Evolutionary conservation across 176 grass and related monocot species (phyloP).

Genomic region (Dactylis glomerata): DNA sequence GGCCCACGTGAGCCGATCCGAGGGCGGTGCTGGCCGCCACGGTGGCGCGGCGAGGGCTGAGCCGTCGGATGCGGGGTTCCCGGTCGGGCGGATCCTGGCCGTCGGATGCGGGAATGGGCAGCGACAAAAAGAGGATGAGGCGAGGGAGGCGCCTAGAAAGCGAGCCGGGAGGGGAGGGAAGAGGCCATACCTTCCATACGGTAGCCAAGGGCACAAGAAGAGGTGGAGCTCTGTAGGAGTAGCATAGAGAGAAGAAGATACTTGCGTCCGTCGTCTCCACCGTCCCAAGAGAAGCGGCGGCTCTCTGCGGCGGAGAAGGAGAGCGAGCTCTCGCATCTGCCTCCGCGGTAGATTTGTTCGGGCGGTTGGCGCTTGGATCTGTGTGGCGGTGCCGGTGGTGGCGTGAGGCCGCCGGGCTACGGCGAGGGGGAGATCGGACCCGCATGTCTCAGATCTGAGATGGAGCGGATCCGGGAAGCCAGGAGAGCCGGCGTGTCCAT

Average conservation of each 20-base stretch:
- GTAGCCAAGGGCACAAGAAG: background rate
- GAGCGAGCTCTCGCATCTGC: background rate
- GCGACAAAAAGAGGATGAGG: constrained; percentile 78
- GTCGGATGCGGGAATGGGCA: constrained; percentile 41
- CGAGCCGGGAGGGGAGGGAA: constrained; percentile 28
- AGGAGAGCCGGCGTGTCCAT: constrained; percentile 45
- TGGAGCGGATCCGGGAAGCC: constrained; percentile 71
- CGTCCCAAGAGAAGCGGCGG: background rate
- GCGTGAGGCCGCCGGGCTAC: constrained; percentile 21
- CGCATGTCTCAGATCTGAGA: constrained; percentile 66
- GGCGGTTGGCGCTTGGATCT: constrained; percentile 24
- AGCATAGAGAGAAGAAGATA: constrained; percentile 11
- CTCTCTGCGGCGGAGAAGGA: background rate
- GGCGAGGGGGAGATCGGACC: constrained; percentile 33
- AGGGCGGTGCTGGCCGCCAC: constrained; percentile 35
- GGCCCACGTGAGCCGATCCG: constrained; percentile 25
- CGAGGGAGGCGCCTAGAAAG: constrained; percentile 52
- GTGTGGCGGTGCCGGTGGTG: background rate
- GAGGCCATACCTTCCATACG: constrained; percentile 26
- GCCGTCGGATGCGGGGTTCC: constrained; percentile 46
- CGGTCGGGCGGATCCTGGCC: constrained; percentile 39
- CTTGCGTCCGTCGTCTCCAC: background rate
- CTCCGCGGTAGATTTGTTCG: background rate
- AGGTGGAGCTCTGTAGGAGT: background rate
- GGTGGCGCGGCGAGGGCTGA: background rate